These are phyloP conservation scores for Arctium minus DNA, from an alignment of 129 eudicot species.

Conservation along the genomic window DNA sequence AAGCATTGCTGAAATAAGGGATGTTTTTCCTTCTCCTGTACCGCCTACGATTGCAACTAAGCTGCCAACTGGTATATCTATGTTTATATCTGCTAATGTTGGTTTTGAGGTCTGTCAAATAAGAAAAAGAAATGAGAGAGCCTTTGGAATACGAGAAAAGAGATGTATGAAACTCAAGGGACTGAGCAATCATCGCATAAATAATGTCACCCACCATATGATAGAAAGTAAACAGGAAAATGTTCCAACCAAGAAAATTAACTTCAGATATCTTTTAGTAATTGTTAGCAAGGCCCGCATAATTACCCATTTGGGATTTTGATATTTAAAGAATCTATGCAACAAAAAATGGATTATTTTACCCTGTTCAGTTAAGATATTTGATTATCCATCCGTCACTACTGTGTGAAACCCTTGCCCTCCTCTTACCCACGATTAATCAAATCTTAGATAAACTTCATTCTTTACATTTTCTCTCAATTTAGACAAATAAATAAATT, in stretches of 20 bases:
- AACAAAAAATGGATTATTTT: too few relatives aligned
- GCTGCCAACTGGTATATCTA: constrained; percentile 83
- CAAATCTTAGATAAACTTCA: too few relatives aligned
- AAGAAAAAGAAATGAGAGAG: neutral
- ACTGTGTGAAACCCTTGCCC: too few relatives aligned
- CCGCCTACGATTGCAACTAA: constrained; percentile 90
- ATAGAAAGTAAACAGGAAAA: neutral
- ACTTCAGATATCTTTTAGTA: neutral
- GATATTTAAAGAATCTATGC: too few relatives aligned
- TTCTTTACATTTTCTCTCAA: too few relatives aligned
- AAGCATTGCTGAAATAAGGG: constrained; percentile 94
- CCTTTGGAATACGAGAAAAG: neutral
- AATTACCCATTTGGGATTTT: too few relatives aligned
- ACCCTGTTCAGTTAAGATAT: too few relatives aligned
- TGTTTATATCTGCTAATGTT: constrained; percentile 66
- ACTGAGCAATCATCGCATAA: neutral
- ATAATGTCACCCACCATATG: neutral
- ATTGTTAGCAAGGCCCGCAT: too few relatives aligned
- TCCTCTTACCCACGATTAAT: too few relatives aligned
- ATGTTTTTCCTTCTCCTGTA: constrained; percentile 98
- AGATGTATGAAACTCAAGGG: neutral
- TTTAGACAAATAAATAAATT: too few relatives aligned
- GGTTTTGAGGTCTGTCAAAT: constrained; percentile 53
- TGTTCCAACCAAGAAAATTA: neutral
- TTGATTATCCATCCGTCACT: too few relatives aligned